Evolutionary conservation across 2,329 filamentous ascomycete genomes (phyloP), one percentile per base, ranked within the genome.

Genomic region (Stemphylium beticola): DNA sequence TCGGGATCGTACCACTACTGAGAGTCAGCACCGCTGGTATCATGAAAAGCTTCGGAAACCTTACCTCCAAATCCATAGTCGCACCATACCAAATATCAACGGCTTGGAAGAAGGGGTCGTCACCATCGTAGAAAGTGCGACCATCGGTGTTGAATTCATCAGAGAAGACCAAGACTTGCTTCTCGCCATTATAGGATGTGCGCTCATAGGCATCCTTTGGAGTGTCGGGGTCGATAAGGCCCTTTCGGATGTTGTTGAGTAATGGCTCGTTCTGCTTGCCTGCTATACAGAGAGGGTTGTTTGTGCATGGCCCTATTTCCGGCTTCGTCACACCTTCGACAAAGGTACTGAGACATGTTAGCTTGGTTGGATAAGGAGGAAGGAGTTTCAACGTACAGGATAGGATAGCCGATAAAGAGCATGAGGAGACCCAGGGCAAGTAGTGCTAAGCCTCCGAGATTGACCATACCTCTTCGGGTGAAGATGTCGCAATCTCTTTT

Each of bases 81-180:
- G 87, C 87, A 67, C 87, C 87, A 67, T 90, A 90, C 87, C 87
- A 90, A 41, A 89, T 77, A 70, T 90, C 86, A 32, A 89, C 81
- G 20, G 81, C 88, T 68, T 87, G 82, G 66, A 86, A 89, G 67
- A 81, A 91, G 0, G 88, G 82, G 68, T 91, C 88, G 64, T 91
- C 88, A 5, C 83, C 86, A 36, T 86, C 82, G 68, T 89, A 91
- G 65, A 91, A 91, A 3, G 87, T 88, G 43, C 88, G 82, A 15
- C 87, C 87, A 43, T 83, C 80, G 2, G 74, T 82, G 59, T 89
- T 89, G 73, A 91, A 91, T 66, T 91, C 88, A 67, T 91, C 88
- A 3, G 87, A 90, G 66, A 88, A 89, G 79, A 88, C 87, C 32
- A 91, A 77, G 32, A 84, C 82, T 74, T 87, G 82, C 15, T 81